These are phyloP conservation scores for Penicillium sp. DNA, from an alignment of 2,329 filamentous ascomycete species.

Conservation along the genomic window DNA sequence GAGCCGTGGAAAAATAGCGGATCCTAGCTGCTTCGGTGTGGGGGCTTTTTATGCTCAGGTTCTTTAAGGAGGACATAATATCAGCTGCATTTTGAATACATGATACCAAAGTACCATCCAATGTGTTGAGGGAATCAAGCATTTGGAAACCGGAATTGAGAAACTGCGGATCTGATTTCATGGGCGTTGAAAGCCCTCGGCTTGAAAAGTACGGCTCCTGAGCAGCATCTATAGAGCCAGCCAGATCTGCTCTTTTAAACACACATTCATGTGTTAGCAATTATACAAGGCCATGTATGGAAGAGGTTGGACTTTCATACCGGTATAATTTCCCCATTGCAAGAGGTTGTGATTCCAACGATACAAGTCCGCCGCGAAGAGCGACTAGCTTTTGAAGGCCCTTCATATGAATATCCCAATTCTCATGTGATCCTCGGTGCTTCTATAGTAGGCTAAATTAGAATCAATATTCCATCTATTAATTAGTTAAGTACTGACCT, in stretches of 20 bases:
- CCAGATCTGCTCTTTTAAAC: background rate
- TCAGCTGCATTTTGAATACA: background rate
- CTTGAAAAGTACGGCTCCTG: background rate
- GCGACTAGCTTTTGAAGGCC: background rate
- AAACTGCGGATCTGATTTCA: background rate
- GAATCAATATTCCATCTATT: background rate
- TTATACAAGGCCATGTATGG: background rate
- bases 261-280: background rate
- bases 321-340: background rate
- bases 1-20: background rate
- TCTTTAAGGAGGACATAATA: background rate
- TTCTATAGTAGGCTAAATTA: background rate
- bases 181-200: background rate
- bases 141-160: background rate
- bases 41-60: background rate
- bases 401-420: slow-evolving; percentile 4
- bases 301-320: background rate
- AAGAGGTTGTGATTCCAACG: slow-evolving; percentile 1
- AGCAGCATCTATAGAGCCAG: slow-evolving; percentile 3
- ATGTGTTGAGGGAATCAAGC: background rate
- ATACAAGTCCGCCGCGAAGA: background rate
- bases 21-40: background rate
- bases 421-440: background rate
- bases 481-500: background rate
- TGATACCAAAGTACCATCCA: background rate